Conservation (phyloP, 108 stramenopile genomes). For the Nitzschia inconspicua region DNA sequence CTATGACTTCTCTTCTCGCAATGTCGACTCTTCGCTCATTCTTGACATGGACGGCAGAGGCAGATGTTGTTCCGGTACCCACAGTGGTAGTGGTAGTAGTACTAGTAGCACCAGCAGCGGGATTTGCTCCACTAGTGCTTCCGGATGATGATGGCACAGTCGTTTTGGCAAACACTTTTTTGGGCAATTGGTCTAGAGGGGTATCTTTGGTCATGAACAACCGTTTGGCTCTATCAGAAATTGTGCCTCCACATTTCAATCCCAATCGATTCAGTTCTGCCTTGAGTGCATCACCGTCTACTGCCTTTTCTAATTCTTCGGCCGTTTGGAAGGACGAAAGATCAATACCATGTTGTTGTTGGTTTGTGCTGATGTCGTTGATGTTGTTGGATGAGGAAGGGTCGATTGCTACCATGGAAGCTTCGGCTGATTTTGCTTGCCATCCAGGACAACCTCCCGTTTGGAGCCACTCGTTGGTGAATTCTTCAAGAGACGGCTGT, state of each 20-base stretch:
- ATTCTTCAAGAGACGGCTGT: slow-evolving; percentile 41
- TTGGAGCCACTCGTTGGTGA: slow-evolving; percentile 53
- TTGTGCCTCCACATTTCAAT: slow-evolving; percentile 94
- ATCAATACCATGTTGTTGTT: slow-evolving; percentile 39
- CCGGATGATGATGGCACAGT: slow-evolving; percentile 1
- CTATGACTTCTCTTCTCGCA: slow-evolving; percentile 66
- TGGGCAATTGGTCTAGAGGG: slow-evolving; percentile 75
- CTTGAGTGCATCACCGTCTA: slow-evolving; percentile 86
- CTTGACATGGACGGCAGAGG: slow-evolving; percentile 12
- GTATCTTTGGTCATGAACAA: slow-evolving; percentile 89
- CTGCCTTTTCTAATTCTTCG: slow-evolving; percentile 52
- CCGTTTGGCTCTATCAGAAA: slow-evolving; percentile 84
- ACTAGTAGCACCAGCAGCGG: slow-evolving; percentile 6
- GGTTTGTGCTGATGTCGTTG: background rate
- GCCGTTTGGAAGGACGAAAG: slow-evolving; percentile 53
- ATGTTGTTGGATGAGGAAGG: background rate
- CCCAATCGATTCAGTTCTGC: slow-evolving; percentile 84
- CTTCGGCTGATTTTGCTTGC: slow-evolving; percentile 62
- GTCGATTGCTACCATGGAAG: slow-evolving; percentile 37
- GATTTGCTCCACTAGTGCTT: background rate
- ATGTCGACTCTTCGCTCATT: slow-evolving; percentile 69
- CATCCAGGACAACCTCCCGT: slow-evolving; percentile 62
- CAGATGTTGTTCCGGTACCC: background rate
- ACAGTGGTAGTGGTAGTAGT: background rate
- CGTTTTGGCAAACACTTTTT: slow-evolving; percentile 71